Percentiles rank a stretch among this genome's conserved stretches.
phyloP scores from a whole-genome alignment of 805 yeast species.

The Pachysolen tannophilus region DNA sequence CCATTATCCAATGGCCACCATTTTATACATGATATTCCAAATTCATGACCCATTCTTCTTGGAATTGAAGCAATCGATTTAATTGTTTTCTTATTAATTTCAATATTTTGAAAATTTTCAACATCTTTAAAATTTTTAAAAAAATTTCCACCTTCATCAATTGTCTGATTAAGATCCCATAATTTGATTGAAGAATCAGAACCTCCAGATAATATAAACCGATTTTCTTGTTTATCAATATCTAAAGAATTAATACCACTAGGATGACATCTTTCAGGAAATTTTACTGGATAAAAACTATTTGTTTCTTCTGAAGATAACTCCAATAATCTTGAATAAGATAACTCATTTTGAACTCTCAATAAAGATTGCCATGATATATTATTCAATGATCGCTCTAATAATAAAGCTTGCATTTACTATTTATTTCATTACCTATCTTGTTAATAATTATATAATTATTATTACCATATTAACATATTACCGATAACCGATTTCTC shows the following conservation, averaged over 20 bases:
- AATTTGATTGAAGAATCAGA: constrained; percentile 62
- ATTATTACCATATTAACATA: no score
- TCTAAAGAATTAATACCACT: constrained; percentile 55
- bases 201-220: constrained; percentile 59
- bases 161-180: constrained; percentile 69
- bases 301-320: constrained; percentile 8
- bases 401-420: constrained; percentile 30
- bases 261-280: constrained; percentile 35
- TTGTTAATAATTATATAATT: no score
- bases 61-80: constrained; percentile 17
- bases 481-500: no score
- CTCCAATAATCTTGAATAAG: constrained; percentile 22
- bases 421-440: neutral
- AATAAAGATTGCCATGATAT: constrained; percentile 26
- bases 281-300: constrained; percentile 13
- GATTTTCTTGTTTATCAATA: constrained; percentile 37
- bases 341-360: constrained; percentile 28
- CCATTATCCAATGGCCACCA: constrained; percentile 95
- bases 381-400: constrained; percentile 25
- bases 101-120: constrained; percentile 11
- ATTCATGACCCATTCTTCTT: constrained; percentile 43
- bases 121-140: constrained; percentile 3
- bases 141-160: constrained; percentile 14
- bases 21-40: constrained; percentile 62
- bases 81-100: constrained; percentile 23